These are phyloP conservation scores for Penicillium hesseltinei DNA, from an alignment of 2,329 filamentous ascomycete genomes.

Conservation along the genomic window DNA sequence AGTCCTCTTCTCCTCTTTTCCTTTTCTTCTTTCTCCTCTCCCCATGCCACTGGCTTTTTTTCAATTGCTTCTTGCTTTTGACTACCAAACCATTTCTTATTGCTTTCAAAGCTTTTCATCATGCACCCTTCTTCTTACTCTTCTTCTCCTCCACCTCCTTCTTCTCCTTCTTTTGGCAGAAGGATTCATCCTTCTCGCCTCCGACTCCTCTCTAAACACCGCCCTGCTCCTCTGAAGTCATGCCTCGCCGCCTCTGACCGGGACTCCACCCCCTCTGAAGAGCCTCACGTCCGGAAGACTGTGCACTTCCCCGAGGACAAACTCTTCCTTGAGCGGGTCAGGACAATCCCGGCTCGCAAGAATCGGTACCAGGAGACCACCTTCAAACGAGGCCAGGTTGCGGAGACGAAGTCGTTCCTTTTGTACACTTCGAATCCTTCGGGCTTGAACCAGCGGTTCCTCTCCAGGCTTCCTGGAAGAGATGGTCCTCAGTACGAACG, in stretches of 20 bases:
- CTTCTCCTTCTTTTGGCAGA: not conserved
- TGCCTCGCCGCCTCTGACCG: not conserved
- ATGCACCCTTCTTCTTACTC: not conserved
- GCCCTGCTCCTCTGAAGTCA: not conserved
- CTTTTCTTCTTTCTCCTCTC: slow-evolving; percentile 3
- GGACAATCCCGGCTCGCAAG: not conserved
- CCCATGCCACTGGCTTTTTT: slow-evolving; percentile 6
- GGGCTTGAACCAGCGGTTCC: not conserved
- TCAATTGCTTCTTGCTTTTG: not conserved
- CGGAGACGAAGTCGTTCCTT: not conserved
- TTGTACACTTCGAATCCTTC: not conserved
- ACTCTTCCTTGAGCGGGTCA: not conserved
- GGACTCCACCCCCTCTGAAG: not conserved
- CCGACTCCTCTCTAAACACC: not conserved
- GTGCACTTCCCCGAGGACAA: slow-evolving; percentile 1
- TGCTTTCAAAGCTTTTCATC: not conserved
- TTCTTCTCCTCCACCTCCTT: no score
- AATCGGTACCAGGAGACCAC: not conserved
- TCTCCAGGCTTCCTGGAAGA: not conserved
- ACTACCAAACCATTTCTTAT: not conserved
- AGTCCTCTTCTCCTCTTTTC: not conserved
- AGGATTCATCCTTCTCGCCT: not conserved
- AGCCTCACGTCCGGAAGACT: not conserved
- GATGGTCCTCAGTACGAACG: not conserved
- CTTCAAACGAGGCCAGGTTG: not conserved